A percentile compares a stretch with the other conserved stretches of the same genome.
phyloP scores from a whole-genome alignment of 2,329 filamentous ascomycete species.

The Clarireedia paspali region DNA sequence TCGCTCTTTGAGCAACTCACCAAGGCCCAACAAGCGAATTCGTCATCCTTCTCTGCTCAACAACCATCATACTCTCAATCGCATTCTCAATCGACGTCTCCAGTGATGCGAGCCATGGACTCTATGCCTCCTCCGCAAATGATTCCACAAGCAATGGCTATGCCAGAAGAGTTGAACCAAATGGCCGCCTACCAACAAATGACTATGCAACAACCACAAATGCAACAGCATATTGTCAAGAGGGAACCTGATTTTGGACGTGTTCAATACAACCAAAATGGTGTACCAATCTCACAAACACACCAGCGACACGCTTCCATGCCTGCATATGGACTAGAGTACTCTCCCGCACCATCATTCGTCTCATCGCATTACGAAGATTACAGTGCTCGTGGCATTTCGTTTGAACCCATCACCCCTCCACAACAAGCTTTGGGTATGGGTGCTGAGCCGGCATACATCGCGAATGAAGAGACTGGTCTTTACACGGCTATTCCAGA shows the following conservation, averaged over 20 bases:
- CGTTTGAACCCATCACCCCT: conserved; percentile 93
- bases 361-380: conserved; percentile 98
- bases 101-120: conserved; percentile 83
- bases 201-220: conserved; percentile 52
- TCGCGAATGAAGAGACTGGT: conserved; percentile 95
- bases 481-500: conserved; percentile 94
- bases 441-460: conserved; percentile 85
- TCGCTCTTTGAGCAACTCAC: conserved; percentile 99
- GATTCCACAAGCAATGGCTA: conserved; percentile 53
- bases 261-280: conserved; percentile 86
- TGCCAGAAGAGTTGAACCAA: conserved; percentile 54
- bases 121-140: conserved; percentile 89
- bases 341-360: conserved; percentile 95
- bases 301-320: conserved; percentile 97
- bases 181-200: conserved; percentile 62
- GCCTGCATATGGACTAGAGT: conserved; percentile 90
- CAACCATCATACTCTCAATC: conserved; percentile 42
- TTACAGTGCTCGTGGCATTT: conserved; percentile 92
- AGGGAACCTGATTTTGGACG: conserved; percentile 78
- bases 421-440: conserved; percentile 82
- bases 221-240: conserved; percentile 65
- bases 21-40: conserved; percentile 97
- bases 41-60: conserved; percentile 87
- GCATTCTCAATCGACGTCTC: conserved; percentile 77
- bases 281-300: conserved; percentile 71